phyloP scores from a whole-genome alignment of 345 rosid genomes.

The Corymbia maculata region DNA sequence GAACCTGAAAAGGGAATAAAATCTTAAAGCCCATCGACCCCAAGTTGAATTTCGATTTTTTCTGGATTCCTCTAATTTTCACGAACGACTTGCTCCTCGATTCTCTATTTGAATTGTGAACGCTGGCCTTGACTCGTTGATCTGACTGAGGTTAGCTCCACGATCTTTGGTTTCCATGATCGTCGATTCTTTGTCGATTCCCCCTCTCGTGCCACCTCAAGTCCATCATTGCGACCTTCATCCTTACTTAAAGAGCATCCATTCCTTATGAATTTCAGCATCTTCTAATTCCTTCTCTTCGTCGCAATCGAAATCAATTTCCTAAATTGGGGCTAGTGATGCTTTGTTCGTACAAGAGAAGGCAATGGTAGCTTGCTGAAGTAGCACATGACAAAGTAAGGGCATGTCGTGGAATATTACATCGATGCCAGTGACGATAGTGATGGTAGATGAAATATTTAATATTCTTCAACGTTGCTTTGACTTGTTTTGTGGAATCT shows the following conservation, averaged over 20 bases:
- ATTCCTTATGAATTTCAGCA: not conserved
- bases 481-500: not conserved
- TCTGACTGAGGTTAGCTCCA: not conserved
- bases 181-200: not conserved
- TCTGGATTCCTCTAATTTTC: not conserved
- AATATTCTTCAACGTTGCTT: not conserved
- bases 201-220: not conserved
- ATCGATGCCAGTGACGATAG: not conserved
- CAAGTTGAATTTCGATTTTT: not conserved
- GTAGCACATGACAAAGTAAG: not conserved
- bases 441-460: not conserved
- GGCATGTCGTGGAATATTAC: not conserved
- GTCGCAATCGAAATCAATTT: not conserved
- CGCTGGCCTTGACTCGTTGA: not conserved
- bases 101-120: accelerated
- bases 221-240: not conserved
- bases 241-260: not conserved
- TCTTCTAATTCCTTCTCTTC: not conserved
- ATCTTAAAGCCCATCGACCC: accelerated
- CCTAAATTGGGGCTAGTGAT: not conserved
- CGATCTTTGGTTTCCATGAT: not conserved
- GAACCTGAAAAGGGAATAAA: not conserved
- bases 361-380: not conserved
- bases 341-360: not conserved
- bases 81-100: not conserved